Evolutionary conservation across 805 yeast genomes (phyloP).

Genomic region (Teunomyces gatunensis): DNA sequence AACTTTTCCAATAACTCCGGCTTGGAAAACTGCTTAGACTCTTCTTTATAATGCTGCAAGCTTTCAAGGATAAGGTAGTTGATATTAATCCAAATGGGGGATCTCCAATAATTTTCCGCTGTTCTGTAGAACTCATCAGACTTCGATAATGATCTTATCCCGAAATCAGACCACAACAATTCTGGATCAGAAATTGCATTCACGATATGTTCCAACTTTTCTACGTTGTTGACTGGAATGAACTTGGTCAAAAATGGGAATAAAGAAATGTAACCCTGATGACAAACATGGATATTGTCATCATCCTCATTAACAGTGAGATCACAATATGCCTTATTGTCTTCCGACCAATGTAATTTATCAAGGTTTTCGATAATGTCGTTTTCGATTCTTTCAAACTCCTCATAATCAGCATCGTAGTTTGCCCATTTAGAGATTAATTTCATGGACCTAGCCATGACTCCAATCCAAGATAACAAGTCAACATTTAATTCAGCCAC

Average conservation of each 20-base stretch:
- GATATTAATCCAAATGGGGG: conserved; percentile 90
- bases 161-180: conserved; percentile 73
- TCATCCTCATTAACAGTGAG: conserved; percentile 72
- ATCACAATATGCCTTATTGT: conserved; percentile 74
- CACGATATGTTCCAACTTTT: conserved; percentile 50
- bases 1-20: conserved; percentile 37
- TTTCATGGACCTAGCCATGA: conserved; percentile 81
- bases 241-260: conserved; percentile 81
- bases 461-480: conserved; percentile 87
- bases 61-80: conserved; percentile 80
- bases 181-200: conserved; percentile 63
- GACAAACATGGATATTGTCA: conserved; percentile 68
- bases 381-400: conserved; percentile 51
- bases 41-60: conserved; percentile 50
- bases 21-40: conserved; percentile 27
- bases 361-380: conserved; percentile 66
- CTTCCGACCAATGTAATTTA: conserved; percentile 75
- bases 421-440: conserved; percentile 65
- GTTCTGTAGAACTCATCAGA: conserved; percentile 63
- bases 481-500: conserved; percentile 90
- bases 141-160: conserved; percentile 78
- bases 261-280: conserved; percentile 81
- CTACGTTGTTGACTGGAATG: conserved; percentile 44
- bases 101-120: conserved; percentile 94
- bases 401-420: conserved; percentile 53